Base-by-base conservation (phyloP, 2,329 filamentous ascomycete species). In the Escovopsis sp. region DNA sequence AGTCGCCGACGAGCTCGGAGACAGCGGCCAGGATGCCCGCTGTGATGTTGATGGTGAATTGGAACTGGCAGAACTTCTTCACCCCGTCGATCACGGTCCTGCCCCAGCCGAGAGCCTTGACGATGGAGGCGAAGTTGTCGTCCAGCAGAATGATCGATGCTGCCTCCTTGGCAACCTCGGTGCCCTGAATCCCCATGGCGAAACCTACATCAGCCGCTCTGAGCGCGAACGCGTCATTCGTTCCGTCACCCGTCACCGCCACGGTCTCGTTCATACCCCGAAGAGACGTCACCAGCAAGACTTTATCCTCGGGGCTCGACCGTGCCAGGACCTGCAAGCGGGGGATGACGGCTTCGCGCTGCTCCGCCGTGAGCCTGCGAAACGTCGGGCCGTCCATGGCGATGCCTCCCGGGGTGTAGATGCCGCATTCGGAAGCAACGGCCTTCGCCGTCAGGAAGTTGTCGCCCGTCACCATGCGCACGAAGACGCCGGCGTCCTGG, bases 221-320 rank as follows among this genome's bases (percentile, higher is more conserved):
- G 19, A 79, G 57, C 37, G 75, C 74, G 16, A 74, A 71, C 2
- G 72, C 74, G 46, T 79, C 75, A 36, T 79, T 78, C 29, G 73
- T 77, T 29, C 74, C 75, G 43, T 78, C 74, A 41, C 74, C 74
- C 27, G 74, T 79, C 1, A 78, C 73, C 27, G 74, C 74, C 19
- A 79, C 75, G 4, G 70, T 76, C 50, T 77, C 71, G 16, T 75
- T 76, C 40, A 79, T 66, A 33, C 72, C 67, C 46, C 76, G 75
- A 1, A 82, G 60, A 28, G 70, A 63, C 45, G 68, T 71, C 23
- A 81, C 76, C 25, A 82, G 62, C 27, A 70, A 68, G 12, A 72
- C 61, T 55, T 82, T 82, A 44, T 82, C 77, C 42, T 81, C 74
- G 0, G 77, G 77, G 30, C 73, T 79, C 0, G 76, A 79, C 34